Evolutionary conservation across 768 basidiomycete species (phyloP).

Genomic region (Kwoniella sp.): DNA sequence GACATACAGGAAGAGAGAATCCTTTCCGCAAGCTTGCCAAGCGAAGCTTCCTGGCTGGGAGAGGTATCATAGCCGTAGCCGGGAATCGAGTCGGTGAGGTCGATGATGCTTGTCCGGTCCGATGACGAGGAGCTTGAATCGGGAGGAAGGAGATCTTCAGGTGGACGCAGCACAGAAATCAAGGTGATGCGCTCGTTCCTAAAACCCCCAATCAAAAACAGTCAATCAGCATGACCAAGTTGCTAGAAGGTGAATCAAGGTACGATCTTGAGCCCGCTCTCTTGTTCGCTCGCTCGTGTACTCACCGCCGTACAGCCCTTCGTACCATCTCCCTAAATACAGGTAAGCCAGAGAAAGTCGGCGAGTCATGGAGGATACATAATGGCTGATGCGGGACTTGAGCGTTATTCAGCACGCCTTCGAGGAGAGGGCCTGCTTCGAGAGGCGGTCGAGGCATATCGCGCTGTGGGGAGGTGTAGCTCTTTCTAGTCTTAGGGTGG

Average conservation of each 20-base stretch:
- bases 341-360: constrained; percentile 46
- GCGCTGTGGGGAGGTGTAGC: no score
- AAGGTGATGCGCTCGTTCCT: constrained; percentile 23
- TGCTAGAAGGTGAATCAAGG: no score
- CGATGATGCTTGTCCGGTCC: constrained; percentile 24
- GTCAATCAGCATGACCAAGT: no score
- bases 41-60: constrained; percentile 1
- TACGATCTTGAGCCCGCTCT: background rate
- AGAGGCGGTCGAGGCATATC: background rate
- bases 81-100: constrained; percentile 37
- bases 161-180: constrained; percentile 35
- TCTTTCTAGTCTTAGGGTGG: no score
- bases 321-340: constrained; percentile 40
- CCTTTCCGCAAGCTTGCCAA: constrained; percentile 1
- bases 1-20: constrained; percentile 32
- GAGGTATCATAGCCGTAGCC: constrained; percentile 23
- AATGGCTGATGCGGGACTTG: constrained; percentile 52
- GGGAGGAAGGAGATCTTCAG: constrained; percentile 24
- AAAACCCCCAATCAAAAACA: background rate
- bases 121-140: background rate
- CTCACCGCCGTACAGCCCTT: constrained; percentile 37
- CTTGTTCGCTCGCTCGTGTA: background rate
- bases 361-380: constrained; percentile 42
- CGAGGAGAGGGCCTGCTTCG: constrained; percentile 23
- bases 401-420: constrained; percentile 36